Conservation (phyloP, 208 protist species). For the Trypanosoma brucei region DNA sequence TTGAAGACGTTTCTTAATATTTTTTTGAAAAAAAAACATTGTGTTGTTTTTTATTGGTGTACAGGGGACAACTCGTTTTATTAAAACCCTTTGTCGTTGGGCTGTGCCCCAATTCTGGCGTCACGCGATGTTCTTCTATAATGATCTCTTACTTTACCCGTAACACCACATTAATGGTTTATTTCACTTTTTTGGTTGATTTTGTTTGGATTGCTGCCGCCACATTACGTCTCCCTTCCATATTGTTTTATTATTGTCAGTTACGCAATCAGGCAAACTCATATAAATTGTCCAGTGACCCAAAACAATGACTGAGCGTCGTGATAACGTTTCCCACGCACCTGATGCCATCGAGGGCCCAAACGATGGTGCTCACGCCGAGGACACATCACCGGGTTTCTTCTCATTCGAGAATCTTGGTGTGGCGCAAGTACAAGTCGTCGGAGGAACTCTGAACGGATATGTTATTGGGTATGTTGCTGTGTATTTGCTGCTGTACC, state of each 20-base stretch:
- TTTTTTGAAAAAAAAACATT: no score
- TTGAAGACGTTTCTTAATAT: no score
- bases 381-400: slow-evolving; percentile 16
- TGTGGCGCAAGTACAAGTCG: slow-evolving; percentile 40
- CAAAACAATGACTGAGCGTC: background rate
- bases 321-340: background rate
- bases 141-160: no score
- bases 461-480: slow-evolving; percentile 74
- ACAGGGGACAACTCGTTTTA: no score
- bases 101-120: no score
- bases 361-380: background rate
- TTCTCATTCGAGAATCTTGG: slow-evolving; percentile 46
- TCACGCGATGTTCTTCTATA: no score
- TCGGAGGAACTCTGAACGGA: slow-evolving; percentile 55
- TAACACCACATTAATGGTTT: no score
- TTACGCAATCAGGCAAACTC: background rate
- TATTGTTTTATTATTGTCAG: background rate
- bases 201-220: background rate
- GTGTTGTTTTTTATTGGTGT: no score
- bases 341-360: background rate
- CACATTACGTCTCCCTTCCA: background rate
- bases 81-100: no score
- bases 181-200: no score
- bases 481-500: slow-evolving; percentile 61
- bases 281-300: background rate